phyloP scores from a whole-genome alignment of 1,284 basidiomycete genomes.

The Boletus calvinii region DNA sequence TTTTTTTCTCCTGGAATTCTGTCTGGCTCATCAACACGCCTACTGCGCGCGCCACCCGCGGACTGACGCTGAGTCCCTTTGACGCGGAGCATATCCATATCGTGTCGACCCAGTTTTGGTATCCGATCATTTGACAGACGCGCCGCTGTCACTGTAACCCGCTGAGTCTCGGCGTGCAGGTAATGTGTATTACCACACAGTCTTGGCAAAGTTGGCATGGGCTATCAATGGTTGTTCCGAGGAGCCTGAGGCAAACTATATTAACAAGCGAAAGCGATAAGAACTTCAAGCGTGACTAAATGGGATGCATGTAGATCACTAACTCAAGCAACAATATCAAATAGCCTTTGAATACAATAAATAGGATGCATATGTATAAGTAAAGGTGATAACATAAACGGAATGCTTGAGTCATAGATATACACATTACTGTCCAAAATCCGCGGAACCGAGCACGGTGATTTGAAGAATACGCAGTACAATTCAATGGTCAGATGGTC shows the following conservation, averaged over 20 bases:
- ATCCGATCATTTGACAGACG: background rate
- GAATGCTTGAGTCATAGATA: conserved; percentile 4
- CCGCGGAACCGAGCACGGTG: conserved; percentile 7
- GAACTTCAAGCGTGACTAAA: background rate
- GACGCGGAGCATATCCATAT: conserved; percentile 13
- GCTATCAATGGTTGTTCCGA: conserved; percentile 2
- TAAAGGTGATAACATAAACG: conserved; percentile 10
- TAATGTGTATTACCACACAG: background rate
- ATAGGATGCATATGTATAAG: conserved; percentile 9
- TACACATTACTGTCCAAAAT: conserved; percentile 11
- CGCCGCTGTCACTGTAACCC: background rate
- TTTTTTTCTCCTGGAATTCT: background rate
- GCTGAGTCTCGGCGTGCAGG: background rate
- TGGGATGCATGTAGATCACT: background rate
- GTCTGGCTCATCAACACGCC: conserved; percentile 5
- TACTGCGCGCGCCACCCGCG: background rate
- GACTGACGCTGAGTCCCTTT: background rate
- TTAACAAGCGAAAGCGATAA: conserved; percentile 7
- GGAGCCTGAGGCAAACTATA: background rate
- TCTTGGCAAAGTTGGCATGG: too few relatives aligned
- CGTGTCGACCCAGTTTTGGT: background rate
- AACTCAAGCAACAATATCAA: background rate
- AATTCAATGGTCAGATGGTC: background rate
- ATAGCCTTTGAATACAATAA: conserved; percentile 2
- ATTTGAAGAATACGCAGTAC: conserved; percentile 2